phyloP scores from a whole-genome alignment of 2,329 filamentous ascomycete species.

The Fusarium sp. region DNA sequence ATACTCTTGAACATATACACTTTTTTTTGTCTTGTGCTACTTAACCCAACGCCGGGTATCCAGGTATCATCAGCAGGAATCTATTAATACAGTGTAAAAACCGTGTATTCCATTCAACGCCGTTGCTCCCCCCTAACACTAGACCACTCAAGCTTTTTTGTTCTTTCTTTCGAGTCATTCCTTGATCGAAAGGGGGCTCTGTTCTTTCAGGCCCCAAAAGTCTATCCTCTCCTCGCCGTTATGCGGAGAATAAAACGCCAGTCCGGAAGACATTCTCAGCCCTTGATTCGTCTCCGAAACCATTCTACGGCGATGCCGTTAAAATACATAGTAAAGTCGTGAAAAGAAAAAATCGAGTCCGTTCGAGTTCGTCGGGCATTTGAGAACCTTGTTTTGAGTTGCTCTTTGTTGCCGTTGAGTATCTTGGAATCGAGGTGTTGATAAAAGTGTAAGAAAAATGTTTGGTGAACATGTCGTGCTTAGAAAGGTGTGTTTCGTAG shows the following conservation, averaged over 20 bases:
- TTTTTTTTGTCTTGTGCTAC: conserved; percentile 16
- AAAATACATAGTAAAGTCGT: conserved; percentile 45
- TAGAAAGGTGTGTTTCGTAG: neutral
- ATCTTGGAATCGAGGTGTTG: conserved; percentile 13
- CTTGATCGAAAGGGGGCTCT: neutral
- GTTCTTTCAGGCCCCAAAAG: neutral
- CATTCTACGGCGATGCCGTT: conserved; percentile 42
- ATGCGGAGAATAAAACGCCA: conserved; percentile 41
- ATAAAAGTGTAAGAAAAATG: conserved; percentile 15
- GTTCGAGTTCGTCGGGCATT: neutral
- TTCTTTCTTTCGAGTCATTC: neutral
- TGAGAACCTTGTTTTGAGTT: neutral
- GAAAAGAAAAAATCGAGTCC: conserved; percentile 26
- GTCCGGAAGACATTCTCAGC: conserved; percentile 64
- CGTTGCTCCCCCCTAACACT: conserved; percentile 2
- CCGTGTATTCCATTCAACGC: conserved; percentile 25
- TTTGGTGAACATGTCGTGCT: conserved; percentile 5
- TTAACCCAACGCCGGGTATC: conserved; percentile 29
- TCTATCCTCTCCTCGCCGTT: conserved; percentile 8
- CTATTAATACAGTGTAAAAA: conserved; percentile 35
- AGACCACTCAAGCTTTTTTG: neutral
- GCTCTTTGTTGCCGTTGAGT: neutral
- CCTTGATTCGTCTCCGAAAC: conserved; percentile 63
- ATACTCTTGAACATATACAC: neutral
- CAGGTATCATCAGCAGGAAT: conserved; percentile 39